Base-by-base conservation (phyloP, 2,329 filamentous ascomycete species). In the Aureobasidium sp. region DNA sequence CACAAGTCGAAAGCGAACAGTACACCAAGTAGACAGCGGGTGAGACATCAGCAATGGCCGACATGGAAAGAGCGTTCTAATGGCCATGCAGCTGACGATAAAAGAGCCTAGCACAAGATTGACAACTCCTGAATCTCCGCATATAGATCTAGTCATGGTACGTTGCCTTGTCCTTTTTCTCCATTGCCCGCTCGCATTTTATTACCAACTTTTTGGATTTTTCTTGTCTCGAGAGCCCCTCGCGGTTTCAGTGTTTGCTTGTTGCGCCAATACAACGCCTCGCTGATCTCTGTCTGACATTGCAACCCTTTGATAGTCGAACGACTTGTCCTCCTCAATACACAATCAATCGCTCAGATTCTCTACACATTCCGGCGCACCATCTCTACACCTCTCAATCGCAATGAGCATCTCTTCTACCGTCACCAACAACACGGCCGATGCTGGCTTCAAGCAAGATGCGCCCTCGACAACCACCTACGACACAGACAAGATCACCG, bases 371-470 rank as follows among this genome's bases (percentile, higher is more conserved):
- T 79, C 76, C 70, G 74, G 76, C 68, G 73, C 78, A 31, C 78
- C 78, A 50, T 80, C 78, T 29, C 74, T 81, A 64, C 75, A 79
- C 56, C 78, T 78, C 49, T 80, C 78, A n/a, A 74, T 81, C 63
- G 78, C 78, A 8, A 67, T 70, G 67, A 69, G 70, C 57, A 64
- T 54, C 33, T 70, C 69, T 40, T 63, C 65, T 27, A 56, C 64
- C 61, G 68, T 67, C 59, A 67, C 69, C 63, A 67, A 68, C 65
- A 68, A 67, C 60, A 66, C 66, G 44, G 67, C 68, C 31, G 50
- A 53, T 31, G 59, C 58, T 24, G 47, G 45, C 58, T 52, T 35
- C 45, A 58, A 58, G 54, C 42, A 47, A 17, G 54, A 58, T 31
- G 49, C 59, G 17, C 45, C 33, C 27, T 47, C 60, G 19, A 44